Base-by-base conservation (phyloP, 306 rosid species). In the Glycine soja region DNA sequence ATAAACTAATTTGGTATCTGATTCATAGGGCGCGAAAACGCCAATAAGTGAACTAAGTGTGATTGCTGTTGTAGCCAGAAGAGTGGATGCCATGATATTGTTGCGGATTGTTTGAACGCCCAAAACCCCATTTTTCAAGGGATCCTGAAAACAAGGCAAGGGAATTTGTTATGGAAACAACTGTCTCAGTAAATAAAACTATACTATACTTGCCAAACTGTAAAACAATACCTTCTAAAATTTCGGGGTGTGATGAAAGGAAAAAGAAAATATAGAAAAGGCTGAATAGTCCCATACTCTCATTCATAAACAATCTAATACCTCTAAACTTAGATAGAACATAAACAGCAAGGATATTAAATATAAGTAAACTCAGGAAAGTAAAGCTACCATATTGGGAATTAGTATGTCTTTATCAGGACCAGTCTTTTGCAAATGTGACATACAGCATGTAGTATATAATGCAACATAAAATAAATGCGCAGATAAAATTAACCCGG, bases 41-140 rank as follows among this genome's bases (percentile, higher is more conserved):
- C 98, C 88, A n/a, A 95, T 95, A n/a, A 95, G 78, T 32, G 98
- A 95, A 81, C 97, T 87, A 36, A 95, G 94, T 32, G 97, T 95
- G 82, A 95, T 90, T 53, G 98, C 98, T 58, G 98, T 88, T 51
- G 99, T 93, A 50, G 94, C 99, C 16, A 91, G 88, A 72, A 95
- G 93, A 19, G 99, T 88, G 3, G 97, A 91, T 70, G 98, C 98
- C 99, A 91, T 95, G 72, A 95, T 95, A 80, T 91, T 95, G 88
- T 93, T 95, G 83, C 97, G 92, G 73, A 95, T 91, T 51, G 98
- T 93, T 83, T 95, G 99, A 79, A 95, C 94, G 0, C 85, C 87
- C 81, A 95, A 87, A 82, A 90, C 87, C 10, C 99, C 99, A 74
- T 93, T 89, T 92, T 93, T 93, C 90, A 91, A 74, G 3, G 99